Conservation (phyloP, 2,329 filamentous ascomycete genomes). For the Teratosphaeria epicoccoides region DNA sequence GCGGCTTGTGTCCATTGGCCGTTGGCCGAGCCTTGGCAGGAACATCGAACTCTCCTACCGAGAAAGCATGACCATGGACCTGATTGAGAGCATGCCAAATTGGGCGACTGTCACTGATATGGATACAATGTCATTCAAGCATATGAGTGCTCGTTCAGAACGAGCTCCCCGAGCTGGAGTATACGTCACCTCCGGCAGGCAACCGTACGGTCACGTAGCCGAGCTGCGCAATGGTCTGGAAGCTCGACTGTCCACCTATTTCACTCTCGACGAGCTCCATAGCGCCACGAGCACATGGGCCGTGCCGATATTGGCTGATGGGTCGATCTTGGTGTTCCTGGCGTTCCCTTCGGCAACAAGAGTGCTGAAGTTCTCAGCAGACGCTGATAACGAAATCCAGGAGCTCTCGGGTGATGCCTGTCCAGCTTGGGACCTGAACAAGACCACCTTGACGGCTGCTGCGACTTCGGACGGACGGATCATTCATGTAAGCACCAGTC, state of each 20-base stretch:
- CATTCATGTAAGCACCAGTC: slow-evolving; percentile 20
- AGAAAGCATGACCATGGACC: slow-evolving; percentile 33
- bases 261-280: slow-evolving; percentile 19
- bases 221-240: slow-evolving; percentile 35
- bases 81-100: slow-evolving; percentile 53
- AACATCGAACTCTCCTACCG: slow-evolving; percentile 28
- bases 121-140: slow-evolving; percentile 22
- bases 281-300: slow-evolving; percentile 28
- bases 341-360: slow-evolving; percentile 22
- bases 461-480: slow-evolving; percentile 12
- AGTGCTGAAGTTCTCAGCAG: slow-evolving; percentile 9
- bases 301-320: slow-evolving; percentile 21
- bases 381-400: slow-evolving; percentile 10
- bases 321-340: slow-evolving; percentile 28
- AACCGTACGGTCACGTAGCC: slow-evolving; percentile 34
- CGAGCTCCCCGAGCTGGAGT: neutral
- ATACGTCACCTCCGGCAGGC: slow-evolving; percentile 33
- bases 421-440: slow-evolving; percentile 14
- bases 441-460: slow-evolving; percentile 18
- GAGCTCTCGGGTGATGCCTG: slow-evolving; percentile 8
- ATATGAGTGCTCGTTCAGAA: slow-evolving; percentile 9
- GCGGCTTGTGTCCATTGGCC: slow-evolving; percentile 18
- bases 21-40: slow-evolving; percentile 26
- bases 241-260: slow-evolving; percentile 20
- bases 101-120: slow-evolving; percentile 46